A percentile compares a stretch with the other conserved stretches of the same genome.
Evolutionary conservation across 1,284 basidiomycete species (phyloP).

Genomic region (Vanrija humicola): DNA sequence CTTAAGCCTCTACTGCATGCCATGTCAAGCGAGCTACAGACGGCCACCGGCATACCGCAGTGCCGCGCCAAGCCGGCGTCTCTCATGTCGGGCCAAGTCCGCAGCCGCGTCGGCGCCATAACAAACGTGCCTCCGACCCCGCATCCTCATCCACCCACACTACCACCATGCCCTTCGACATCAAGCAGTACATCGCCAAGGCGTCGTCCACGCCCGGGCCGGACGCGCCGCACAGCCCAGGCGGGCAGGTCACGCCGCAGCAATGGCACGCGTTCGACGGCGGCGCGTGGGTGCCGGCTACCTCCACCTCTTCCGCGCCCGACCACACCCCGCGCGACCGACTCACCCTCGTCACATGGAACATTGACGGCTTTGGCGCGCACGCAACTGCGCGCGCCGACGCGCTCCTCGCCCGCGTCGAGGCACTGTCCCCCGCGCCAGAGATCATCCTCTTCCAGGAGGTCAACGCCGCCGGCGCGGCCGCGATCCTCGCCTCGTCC

Average conservation of each 20-base stretch:
- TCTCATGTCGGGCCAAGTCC: no score
- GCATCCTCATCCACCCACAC: background rate
- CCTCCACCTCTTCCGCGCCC: background rate
- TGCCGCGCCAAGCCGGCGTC: no score
- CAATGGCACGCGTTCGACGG: background rate
- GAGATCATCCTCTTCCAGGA: constrained; percentile 4
- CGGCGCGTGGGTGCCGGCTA: background rate
- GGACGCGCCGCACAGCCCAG: background rate
- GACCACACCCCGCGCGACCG: background rate
- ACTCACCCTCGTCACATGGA: constrained; percentile 1
- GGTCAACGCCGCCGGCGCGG: background rate
- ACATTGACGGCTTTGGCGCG: background rate
- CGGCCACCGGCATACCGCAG: no score
- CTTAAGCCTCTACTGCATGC: no score
- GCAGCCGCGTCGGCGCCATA: no score
- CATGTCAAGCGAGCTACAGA: no score
- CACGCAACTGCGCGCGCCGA: background rate
- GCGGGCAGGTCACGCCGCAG: background rate
- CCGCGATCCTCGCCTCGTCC: background rate
- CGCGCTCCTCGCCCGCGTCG: background rate
- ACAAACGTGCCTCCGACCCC: no score
- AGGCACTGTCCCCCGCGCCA: background rate
- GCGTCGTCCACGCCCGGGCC: background rate
- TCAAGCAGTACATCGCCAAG: background rate
- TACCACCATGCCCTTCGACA: background rate